Percentiles rank a stretch among this genome's conserved stretches.
Conservation (phyloP, 345 rosid genomes). For the Barbarea vulgaris region DNA sequence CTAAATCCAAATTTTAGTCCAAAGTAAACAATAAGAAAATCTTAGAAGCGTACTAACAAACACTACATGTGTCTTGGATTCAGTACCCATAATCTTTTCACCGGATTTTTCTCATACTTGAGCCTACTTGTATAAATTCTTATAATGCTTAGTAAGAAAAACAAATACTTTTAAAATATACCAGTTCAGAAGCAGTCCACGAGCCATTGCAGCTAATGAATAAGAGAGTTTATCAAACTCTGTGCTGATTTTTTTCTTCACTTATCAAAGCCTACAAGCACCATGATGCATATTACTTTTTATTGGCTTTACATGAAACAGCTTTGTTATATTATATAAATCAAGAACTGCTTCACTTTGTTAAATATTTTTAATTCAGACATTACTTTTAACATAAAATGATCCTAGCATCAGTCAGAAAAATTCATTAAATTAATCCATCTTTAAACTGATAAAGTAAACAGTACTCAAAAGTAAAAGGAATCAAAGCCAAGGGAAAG, state of each 20-base stretch:
- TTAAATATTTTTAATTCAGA: slow-evolving; percentile 13
- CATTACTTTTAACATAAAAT: background rate
- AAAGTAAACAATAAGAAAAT: background rate
- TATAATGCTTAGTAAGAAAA: background rate
- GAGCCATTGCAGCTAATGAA: background rate
- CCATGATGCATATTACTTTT: slow-evolving; percentile 7
- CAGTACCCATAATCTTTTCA: slow-evolving; percentile 26
- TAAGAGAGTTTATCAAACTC: background rate
- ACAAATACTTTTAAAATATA: background rate
- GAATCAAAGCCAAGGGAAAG: slow-evolving; percentile 6
- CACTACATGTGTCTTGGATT: slow-evolving; percentile 31
- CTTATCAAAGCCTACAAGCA: background rate
- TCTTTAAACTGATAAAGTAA: background rate
- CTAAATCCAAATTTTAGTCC: background rate
- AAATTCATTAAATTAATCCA: background rate
- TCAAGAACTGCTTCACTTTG: slow-evolving; percentile 7
- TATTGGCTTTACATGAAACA: slow-evolving; percentile 10
- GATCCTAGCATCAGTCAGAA: background rate
- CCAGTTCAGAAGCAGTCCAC: slow-evolving; percentile 23
- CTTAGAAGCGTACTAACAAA: background rate
- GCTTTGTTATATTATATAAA: background rate
- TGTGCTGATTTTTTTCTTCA: background rate
- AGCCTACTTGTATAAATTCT: slow-evolving; percentile 11
- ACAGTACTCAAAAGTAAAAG: slow-evolving; percentile 1
- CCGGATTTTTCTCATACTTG: slow-evolving; percentile 26